Evolutionary conservation across 805 yeast species (phyloP).

Genomic region (Zygosaccharomyces gambellarensis): DNA sequence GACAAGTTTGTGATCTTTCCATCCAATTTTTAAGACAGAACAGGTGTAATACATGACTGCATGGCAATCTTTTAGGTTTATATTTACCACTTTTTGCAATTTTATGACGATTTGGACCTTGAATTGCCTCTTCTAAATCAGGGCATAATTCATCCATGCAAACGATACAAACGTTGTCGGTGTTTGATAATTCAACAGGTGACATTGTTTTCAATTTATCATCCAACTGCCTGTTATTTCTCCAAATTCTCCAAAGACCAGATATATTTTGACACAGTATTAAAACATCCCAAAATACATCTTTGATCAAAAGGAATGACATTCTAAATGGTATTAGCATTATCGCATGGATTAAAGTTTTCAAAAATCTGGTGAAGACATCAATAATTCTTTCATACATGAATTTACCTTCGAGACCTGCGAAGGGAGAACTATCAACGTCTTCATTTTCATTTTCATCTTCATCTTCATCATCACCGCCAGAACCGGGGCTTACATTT

Average conservation of each 20-base stretch:
- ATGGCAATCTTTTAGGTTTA: constrained; percentile 68
- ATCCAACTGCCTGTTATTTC: constrained; percentile 57
- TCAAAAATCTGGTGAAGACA: constrained; percentile 45
- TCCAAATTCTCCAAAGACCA: constrained; percentile 39
- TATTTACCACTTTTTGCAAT: constrained; percentile 36
- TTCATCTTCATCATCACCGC: constrained; percentile 8
- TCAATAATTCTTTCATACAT: constrained; percentile 55
- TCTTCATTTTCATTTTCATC: constrained; percentile 41
- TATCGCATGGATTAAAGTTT: constrained; percentile 43
- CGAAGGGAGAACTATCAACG: constrained; percentile 33
- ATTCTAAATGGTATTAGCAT: constrained; percentile 43
- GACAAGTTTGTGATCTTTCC: constrained; percentile 88
- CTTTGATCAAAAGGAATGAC: constrained; percentile 48
- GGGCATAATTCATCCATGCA: constrained; percentile 81
- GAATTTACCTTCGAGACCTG: constrained; percentile 65
- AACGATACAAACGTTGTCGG: constrained; percentile 69
- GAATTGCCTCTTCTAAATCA: constrained; percentile 26
- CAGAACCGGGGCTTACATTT: neutral
- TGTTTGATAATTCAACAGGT: constrained; percentile 55
- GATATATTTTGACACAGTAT: constrained; percentile 34
- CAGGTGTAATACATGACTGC: constrained; percentile 85
- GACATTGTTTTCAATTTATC: constrained; percentile 59
- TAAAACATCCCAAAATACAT: constrained; percentile 38
- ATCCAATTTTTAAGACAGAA: constrained; percentile 92
- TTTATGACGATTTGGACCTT: constrained; percentile 1